Evolutionary conservation across 1,284 basidiomycete genomes (phyloP), one percentile per base, ranked within the genome.

Genomic region (Ustilago sp.): DNA sequence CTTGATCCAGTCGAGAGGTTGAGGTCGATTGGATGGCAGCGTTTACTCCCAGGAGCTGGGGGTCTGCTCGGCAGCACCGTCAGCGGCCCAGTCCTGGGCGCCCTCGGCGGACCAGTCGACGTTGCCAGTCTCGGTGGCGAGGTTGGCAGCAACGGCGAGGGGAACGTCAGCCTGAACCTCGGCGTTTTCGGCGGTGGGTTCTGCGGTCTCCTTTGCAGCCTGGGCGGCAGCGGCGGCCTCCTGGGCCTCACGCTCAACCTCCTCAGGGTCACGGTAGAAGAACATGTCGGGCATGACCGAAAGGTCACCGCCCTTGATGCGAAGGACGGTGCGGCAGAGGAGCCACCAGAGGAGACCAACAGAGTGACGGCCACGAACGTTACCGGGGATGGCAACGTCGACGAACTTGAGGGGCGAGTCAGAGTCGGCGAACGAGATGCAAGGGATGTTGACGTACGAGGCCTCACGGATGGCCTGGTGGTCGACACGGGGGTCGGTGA

Each of bases 391-490:
- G 75, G 94, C 95, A 86, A 99, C 92, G 87, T 99, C 96, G 87
- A 99, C 95, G 87, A 94, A 97, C 88, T 94, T 92, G 86, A 99
- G 91, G 65, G 94, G 94, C 56, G 96, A 94, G 88, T 99, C 97
- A 80, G 96, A 97, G 89, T 99, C 96, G 89, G 93, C 94, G 85
- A 99, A 92, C 70, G 96, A 96, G 86, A 99, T 98, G 87, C 99
- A 96, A 85, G 96, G 96, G 88, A 99, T 98, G 92, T 99, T 99
- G 88, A 98, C 96, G 88, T 99, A 99, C 68, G 95, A 95, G 63
- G 97, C 95, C 90, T 99, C 96, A 83, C 96, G 94, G 89, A 99
- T 99, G 81, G 97, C 97, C 89, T 99, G 97, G 90, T 98, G 95
- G 89, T 99, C 96, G 78, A 98, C 93, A 80, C 97, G 94, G 82